A percentile compares a stretch with the other conserved stretches of the same genome.
These are phyloP conservation scores for Tetrahymena borealis DNA, from an alignment of 73 alveolate species.

Conservation along the genomic window DNA sequence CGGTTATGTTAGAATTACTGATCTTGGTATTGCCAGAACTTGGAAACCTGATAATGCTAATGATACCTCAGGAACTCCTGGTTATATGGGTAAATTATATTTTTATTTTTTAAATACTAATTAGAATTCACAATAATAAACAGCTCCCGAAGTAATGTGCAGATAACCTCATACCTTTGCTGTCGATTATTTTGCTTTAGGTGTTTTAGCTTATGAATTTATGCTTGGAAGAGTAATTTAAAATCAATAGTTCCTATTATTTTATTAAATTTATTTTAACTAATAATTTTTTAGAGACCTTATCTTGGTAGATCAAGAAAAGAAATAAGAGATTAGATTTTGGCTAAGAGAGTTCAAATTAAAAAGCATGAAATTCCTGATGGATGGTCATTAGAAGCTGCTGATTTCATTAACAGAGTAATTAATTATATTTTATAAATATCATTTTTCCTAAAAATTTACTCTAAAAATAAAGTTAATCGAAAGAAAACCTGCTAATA, in stretches of 20 bases:
- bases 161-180: constrained; percentile 83
- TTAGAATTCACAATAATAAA: neutral
- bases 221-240: constrained; percentile 81
- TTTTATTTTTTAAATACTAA: too few species aligned
- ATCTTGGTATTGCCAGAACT: constrained; percentile 80
- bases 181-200: constrained; percentile 92
- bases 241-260: neutral
- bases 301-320: constrained; percentile 83
- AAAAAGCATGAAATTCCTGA: constrained; percentile 72
- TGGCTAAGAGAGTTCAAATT: constrained; percentile 70
- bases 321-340: constrained; percentile 82
- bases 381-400: constrained; percentile 89
- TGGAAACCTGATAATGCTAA: constrained; percentile 61
- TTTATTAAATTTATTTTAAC: neutral
- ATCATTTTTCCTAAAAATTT: neutral
- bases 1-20: constrained; percentile 69
- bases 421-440: neutral
- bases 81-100: constrained; percentile 65
- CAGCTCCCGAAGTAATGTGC: constrained; percentile 91
- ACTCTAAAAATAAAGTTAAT: constrained; percentile 16
- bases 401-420: constrained; percentile 86
- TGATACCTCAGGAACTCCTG: constrained; percentile 91
- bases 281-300: constrained; percentile 68
- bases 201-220: constrained; percentile 93
- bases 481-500: constrained; percentile 74